Conservation (phyloP, 768 basidiomycete species). For the Trichaptum fuscoviolaceum region DNA sequence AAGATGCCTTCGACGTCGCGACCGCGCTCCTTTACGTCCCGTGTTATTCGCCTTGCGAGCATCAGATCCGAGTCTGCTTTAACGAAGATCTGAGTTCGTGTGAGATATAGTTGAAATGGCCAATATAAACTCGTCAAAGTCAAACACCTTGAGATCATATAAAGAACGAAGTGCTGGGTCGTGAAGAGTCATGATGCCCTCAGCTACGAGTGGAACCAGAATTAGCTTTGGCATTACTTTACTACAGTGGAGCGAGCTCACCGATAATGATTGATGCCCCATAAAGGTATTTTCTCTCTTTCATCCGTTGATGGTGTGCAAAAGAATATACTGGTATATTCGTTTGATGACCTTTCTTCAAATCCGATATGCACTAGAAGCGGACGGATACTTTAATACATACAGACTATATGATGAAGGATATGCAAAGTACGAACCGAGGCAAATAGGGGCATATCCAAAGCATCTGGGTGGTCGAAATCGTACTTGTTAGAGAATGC, state of each 20-base stretch:
- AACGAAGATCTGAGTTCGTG: conserved; percentile 61
- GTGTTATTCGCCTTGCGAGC: conserved; percentile 86
- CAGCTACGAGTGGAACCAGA: conserved; percentile 49
- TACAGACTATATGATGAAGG: conserved; percentile 5
- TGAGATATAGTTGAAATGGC: not conserved
- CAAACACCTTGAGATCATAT: conserved; percentile 85
- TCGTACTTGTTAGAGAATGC: conserved; percentile 80
- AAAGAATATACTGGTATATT: conserved; percentile 97
- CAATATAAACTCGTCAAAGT: not conserved
- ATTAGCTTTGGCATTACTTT: not conserved
- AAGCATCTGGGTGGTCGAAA: conserved; percentile 89
- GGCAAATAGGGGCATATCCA: conserved; percentile 86
- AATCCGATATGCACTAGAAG: conserved; percentile 70
- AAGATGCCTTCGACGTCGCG: conserved; percentile 82
- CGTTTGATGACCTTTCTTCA: conserved; percentile 77
- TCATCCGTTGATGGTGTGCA: conserved; percentile 74
- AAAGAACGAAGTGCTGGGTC: conserved; percentile 72
- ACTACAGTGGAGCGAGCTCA: conserved; percentile 21
- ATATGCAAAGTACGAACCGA: conserved; percentile 41
- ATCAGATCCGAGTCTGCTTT: conserved; percentile 96
- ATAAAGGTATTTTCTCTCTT: conserved; percentile 83
- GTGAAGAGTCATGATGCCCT: conserved; percentile 88
- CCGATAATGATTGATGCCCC: conserved; percentile 90
- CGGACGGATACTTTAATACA: not conserved
- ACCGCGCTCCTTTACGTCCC: conserved; percentile 87